Conservation (phyloP, 2,329 filamentous ascomycete genomes). For the Aspergillus jensenii region DNA sequence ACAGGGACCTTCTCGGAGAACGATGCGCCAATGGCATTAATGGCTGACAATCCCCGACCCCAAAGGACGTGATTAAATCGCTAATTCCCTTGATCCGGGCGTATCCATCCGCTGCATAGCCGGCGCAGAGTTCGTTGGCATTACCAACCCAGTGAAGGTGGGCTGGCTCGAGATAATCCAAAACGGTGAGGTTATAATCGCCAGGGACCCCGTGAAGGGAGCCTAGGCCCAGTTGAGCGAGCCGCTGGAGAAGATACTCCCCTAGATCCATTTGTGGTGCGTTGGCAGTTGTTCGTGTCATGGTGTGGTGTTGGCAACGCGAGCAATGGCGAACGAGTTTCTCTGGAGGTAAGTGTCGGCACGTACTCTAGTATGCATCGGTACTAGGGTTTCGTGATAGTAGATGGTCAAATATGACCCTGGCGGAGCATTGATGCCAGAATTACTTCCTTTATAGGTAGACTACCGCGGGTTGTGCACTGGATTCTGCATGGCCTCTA, state of each 20-base stretch:
- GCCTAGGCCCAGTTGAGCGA: background rate
- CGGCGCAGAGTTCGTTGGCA: conserved; percentile 14
- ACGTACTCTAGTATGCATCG: no score
- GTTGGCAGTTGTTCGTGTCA: no score
- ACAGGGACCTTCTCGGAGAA: conserved; percentile 8
- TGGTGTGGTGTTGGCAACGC: no score
- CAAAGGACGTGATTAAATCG: conserved; percentile 12
- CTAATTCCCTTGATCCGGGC: conserved; percentile 6
- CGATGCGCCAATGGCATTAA: conserved; percentile 15
- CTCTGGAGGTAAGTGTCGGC: no score
- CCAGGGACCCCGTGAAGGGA: background rate
- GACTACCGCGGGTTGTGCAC: no score
- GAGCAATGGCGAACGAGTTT: no score
- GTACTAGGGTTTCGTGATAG: no score
- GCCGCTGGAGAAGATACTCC: background rate
- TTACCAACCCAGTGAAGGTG: conserved; percentile 7
- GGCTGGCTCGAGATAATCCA: conserved; percentile 9
- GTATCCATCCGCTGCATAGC: conserved; percentile 16
- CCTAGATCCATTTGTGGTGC: no score
- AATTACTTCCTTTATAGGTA: no score
- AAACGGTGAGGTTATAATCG: conserved; percentile 10
- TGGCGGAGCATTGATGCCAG: no score
- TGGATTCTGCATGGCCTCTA: no score
- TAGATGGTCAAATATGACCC: no score
- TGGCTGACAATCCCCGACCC: conserved; percentile 13